A percentile compares a stretch with the other conserved stretches of the same genome.
Conservation (phyloP, 2,329 filamentous ascomycete species). For the Biscogniauxia marginata region DNA sequence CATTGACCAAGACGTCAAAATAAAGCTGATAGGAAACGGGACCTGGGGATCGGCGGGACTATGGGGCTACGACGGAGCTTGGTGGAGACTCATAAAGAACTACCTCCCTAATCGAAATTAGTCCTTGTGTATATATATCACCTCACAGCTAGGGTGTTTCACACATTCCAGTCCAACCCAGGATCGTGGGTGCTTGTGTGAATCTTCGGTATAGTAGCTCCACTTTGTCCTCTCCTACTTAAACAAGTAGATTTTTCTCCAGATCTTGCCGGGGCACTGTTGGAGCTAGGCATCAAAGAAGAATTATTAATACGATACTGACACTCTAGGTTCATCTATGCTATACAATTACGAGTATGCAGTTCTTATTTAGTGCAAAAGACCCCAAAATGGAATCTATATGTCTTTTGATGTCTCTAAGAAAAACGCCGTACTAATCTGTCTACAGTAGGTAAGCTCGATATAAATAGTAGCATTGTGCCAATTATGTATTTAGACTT, state of each 20-base stretch:
- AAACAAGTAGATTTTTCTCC: neutral
- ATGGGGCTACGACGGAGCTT: neutral
- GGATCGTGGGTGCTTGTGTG: neutral
- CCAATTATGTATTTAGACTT: no score
- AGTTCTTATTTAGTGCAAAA: no score
- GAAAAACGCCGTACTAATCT: no score
- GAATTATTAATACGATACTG: neutral
- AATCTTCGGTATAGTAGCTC: neutral
- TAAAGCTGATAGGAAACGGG: neutral
- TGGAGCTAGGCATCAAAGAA: neutral
- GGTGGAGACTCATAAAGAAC: neutral
- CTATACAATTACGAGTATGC: neutral
- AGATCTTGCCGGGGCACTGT: neutral
- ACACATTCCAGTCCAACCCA: neutral
- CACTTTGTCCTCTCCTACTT: neutral
- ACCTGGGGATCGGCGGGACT: neutral
- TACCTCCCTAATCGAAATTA: neutral
- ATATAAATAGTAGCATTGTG: no score
- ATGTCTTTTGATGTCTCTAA: no score
- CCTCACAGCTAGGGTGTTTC: neutral
- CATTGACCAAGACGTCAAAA: neutral
- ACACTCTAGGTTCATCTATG: neutral
- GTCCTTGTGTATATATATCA: neutral
- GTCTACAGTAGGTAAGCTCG: no score
- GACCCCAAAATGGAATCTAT: no score